A percentile compares a stretch with the other conserved stretches of the same genome.
Conservation (phyloP, 2,329 filamentous ascomycete genomes). For the Monosporascus sp. region DNA sequence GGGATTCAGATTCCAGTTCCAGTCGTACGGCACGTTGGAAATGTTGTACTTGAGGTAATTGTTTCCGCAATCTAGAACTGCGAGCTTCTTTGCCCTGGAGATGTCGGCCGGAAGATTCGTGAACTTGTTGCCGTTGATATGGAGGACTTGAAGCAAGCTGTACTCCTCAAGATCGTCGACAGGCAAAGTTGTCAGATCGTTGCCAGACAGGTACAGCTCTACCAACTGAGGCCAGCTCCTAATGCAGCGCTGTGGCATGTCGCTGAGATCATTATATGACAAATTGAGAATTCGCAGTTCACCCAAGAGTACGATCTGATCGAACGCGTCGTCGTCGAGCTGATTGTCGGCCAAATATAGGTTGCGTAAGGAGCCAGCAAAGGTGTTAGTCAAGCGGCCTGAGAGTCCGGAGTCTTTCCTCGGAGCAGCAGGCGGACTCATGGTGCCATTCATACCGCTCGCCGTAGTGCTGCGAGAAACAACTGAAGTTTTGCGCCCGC, state of each 20-base stretch:
- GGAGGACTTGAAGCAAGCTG: constrained; percentile 78
- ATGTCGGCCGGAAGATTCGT: constrained; percentile 94
- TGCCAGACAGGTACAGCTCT: constrained; percentile 91
- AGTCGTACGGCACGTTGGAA: constrained; percentile 97
- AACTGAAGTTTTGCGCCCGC: constrained; percentile 79
- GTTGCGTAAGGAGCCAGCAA: constrained; percentile 78
- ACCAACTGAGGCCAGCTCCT: constrained; percentile 84
- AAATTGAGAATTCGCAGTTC: constrained; percentile 87
- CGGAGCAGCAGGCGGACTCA: constrained; percentile 46
- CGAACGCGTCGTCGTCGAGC: constrained; percentile 90
- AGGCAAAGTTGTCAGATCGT: constrained; percentile 84
- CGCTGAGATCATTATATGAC: constrained; percentile 90
- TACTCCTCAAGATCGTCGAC: constrained; percentile 92
- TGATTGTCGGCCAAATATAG: constrained; percentile 90
- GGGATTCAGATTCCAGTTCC: constrained; percentile 99
- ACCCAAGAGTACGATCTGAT: constrained; percentile 75
- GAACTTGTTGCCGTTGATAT: constrained; percentile 97
- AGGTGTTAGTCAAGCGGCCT: constrained; percentile 75
- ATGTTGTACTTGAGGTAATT: constrained; percentile 98
- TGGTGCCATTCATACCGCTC: constrained; percentile 40
- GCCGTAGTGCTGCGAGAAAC: constrained; percentile 58
- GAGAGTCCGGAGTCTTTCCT: constrained; percentile 90
- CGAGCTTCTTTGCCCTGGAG: constrained; percentile 85
- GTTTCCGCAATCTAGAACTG: constrained; percentile 89
- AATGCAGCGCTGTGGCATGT: constrained; percentile 84